Percentiles rank a stretch among this genome's conserved stretches.
Conservation (phyloP, 139 green algal genomes). For the Diplosphaera chodatii region DNA sequence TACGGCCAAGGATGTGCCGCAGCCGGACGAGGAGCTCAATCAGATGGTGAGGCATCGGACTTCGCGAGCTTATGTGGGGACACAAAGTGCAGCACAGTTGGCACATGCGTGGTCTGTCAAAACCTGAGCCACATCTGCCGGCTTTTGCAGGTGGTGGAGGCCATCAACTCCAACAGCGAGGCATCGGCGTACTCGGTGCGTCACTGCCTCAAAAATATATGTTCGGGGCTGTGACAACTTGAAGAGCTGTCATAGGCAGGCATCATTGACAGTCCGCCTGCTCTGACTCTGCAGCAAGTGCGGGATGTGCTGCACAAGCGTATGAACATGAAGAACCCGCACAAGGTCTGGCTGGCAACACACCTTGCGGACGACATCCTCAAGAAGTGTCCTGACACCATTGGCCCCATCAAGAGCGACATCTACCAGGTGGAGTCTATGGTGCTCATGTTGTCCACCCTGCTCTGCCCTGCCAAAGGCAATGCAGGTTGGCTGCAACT, state of each 20-base stretch:
- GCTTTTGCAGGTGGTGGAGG: neutral
- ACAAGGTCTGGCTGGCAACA: neutral
- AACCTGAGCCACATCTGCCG: too few species aligned
- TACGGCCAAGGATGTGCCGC: neutral
- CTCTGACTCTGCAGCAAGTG: neutral
- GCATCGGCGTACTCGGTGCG: neutral
- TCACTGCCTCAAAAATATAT: too few species aligned
- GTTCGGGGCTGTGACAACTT: too few species aligned
- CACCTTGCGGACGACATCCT: neutral
- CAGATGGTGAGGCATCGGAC: constrained; percentile 1
- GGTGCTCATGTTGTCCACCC: neutral
- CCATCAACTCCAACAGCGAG: constrained; percentile 1
- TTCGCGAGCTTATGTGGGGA: too few species aligned
- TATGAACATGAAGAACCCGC: neutral
- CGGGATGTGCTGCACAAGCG: neutral
- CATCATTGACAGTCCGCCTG: neutral
- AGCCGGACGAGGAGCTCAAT: neutral
- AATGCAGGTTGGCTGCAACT: too few species aligned
- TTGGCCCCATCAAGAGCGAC: neutral
- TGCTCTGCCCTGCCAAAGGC: too few species aligned
- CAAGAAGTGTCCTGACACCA: neutral
- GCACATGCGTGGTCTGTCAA: constrained; percentile 1
- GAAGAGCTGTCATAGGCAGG: too few species aligned
- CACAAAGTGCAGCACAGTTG: neutral
- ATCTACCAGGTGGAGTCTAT: neutral